Evolutionary conservation across 2,329 filamentous ascomycete genomes (phyloP), one percentile per base, ranked within the genome.

Genomic region (Falciphora oryzae): DNA sequence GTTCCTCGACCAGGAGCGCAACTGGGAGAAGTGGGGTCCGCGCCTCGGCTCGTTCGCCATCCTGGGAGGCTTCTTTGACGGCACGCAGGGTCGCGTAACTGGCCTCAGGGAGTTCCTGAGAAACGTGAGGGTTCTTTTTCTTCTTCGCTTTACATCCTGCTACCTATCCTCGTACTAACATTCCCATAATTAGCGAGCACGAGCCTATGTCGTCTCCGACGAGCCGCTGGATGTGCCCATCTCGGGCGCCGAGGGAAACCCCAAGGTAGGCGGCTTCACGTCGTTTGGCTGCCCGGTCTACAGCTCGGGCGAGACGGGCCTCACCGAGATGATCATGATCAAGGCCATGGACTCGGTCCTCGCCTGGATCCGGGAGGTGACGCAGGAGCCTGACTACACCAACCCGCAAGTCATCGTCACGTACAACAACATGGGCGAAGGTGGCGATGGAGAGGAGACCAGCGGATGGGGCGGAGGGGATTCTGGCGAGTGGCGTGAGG

Each of bases 311-410:
- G 85, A 90, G 67, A 85, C 90, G 67, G 70, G 80, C 44, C 80
- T 86, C 70, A 77, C 77, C 10, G 91, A 96, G 73, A 78, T 80
- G 53, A 82, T 91, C 66, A 81, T 93, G 63, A 78, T 89, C n/a
- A 69, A 72, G 11, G 70, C 71, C 2, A 69, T 69, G 32, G 63
- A 67, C 6, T 65, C 70, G 4, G 67, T 75, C 1, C 66, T 75
- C 32, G 66, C 65, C n/a, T 74, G 71, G 69, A 67, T 71, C 0
- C 67, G 68, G 60, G 64, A 68, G 29, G 71, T 73, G n/a, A 71
- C 72, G 3, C 29, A 67, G 44, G 59, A 67, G 22, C 67, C 65
- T 0, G 60, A 64, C 22, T 74, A 72, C 63, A 65, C 63, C 50
- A 75, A 75, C 58, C 68, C 70, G 32, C 14, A 66, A 25, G 61